phyloP scores from a whole-genome alignment of 1,284 basidiomycete genomes.

The Heimioporus retisporus region DNA sequence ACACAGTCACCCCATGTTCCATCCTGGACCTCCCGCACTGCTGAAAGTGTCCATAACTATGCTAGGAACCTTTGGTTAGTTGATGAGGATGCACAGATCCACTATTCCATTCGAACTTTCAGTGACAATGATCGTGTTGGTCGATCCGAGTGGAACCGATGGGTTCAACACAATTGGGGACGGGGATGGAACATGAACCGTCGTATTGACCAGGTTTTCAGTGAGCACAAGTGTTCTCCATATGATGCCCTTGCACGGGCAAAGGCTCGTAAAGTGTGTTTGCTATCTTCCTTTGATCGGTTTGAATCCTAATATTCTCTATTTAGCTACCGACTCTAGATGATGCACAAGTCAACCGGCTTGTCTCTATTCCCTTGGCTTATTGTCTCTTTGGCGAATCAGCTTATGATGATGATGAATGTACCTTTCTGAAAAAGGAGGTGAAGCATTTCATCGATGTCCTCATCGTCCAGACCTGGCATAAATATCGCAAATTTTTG shows the following conservation, averaged over 20 bases:
- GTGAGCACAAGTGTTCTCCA: neutral
- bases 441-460: neutral
- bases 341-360: neutral
- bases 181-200: neutral
- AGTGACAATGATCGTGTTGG: neutral
- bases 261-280: neutral
- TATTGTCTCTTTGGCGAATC: neutral
- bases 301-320: neutral
- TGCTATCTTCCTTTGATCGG: neutral
- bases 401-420: neutral
- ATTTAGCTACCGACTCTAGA: neutral
- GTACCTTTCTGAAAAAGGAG: neutral
- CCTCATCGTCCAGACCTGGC: neutral
- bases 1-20: neutral
- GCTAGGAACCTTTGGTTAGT: neutral
- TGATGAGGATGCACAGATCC: neutral
- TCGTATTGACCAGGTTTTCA: neutral
- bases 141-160: neutral
- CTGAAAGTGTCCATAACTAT: neutral
- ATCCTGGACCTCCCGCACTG: neutral
- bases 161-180: neutral
- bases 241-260: neutral
- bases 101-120: neutral
- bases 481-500: neutral
- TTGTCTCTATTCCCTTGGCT: neutral